Conservation (phyloP, 2,329 filamentous ascomycete species). For the Ophiocordyceps camponoti-rufipedis region DNA sequence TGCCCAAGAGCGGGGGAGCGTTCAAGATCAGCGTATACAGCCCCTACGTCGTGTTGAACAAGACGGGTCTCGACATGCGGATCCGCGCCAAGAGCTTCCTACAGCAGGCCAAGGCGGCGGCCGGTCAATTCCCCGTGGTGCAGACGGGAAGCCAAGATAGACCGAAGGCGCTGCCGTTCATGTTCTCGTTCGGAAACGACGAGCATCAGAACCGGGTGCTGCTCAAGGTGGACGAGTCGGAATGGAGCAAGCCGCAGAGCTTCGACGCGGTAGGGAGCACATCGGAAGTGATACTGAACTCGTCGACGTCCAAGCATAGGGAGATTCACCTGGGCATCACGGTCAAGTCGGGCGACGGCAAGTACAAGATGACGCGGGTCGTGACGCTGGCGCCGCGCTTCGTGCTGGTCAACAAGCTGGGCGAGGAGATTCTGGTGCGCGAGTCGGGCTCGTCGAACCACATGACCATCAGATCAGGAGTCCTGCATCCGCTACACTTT, state of each 20-base stretch:
- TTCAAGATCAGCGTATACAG: conserved; percentile 94
- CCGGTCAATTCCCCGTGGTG: conserved; percentile 53
- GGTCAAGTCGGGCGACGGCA: conserved; percentile 79
- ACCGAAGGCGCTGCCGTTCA: conserved; percentile 70
- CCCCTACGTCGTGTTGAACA: conserved; percentile 88
- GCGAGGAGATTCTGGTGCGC: conserved; percentile 73
- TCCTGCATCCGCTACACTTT: conserved; percentile 75
- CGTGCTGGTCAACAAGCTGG: conserved; percentile 81
- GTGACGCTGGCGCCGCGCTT: conserved; percentile 87
- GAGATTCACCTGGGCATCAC: conserved; percentile 88
- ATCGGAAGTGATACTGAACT: conserved; percentile 69
- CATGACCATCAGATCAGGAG: conserved; percentile 57
- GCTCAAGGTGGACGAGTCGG: conserved; percentile 72
- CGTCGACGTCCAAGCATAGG: conserved; percentile 40
- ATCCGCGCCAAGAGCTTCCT: conserved; percentile 81
- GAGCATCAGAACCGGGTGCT: conserved; percentile 83
- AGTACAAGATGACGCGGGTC: conserved; percentile 94
- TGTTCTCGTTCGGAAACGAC: conserved; percentile 85
- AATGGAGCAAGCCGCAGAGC: conserved; percentile 95
- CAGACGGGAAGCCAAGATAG: conserved; percentile 31
- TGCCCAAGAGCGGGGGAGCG: conserved; percentile 82
- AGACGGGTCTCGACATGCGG: conserved; percentile 76
- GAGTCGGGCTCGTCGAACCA: conserved; percentile 84
- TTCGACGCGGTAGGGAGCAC: conserved; percentile 95
- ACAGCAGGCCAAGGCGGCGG: conserved; percentile 62